Evolutionary conservation across 257 asterid genomes (phyloP).

Genomic region (Apocynum venetum): DNA sequence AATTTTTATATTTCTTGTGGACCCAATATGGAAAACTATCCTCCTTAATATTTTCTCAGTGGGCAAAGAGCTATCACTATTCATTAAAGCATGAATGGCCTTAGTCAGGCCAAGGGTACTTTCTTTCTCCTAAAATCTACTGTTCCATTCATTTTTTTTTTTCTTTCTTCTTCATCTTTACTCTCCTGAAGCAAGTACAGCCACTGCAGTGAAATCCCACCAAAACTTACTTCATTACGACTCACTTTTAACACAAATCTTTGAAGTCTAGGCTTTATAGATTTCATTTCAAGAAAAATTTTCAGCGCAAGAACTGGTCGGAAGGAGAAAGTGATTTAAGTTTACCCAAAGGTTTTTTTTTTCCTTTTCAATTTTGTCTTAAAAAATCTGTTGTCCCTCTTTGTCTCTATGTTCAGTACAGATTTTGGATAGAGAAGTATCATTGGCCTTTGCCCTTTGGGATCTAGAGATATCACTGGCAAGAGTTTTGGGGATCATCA

Average conservation of each 20-base stretch:
- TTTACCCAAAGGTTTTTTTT: not conserved
- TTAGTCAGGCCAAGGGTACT: conserved; percentile 12
- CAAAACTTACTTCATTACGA: not conserved
- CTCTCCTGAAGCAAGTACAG: conserved; percentile 9
- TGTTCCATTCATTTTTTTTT: conserved; percentile 43
- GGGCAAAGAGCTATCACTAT: conserved; percentile 16
- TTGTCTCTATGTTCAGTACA: conserved; percentile 28
- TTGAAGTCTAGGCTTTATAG: not conserved
- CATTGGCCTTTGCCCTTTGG: conserved; percentile 19
- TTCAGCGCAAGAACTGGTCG: conserved; percentile 6
- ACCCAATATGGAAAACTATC: conserved; percentile 8
- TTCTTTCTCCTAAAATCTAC: conserved; percentile 22
- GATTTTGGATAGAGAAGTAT: conserved; percentile 27
- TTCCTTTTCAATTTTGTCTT: not conserved
- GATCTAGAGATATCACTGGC: conserved; percentile 21
- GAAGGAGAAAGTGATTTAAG: not conserved
- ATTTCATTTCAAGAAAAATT: not conserved
- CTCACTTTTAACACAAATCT: conserved; percentile 3
- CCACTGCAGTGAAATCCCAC: not conserved
- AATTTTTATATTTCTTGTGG: conserved; percentile 7
- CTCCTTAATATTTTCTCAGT: conserved; percentile 6
- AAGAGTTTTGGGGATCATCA: conserved; percentile 41
- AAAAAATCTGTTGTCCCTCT: conserved; percentile 9
- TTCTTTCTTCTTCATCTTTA: not conserved
- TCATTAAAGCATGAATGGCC: conserved; percentile 20